Evolutionary conservation across 1,284 basidiomycete genomes (phyloP).

Genomic region (Trichosporon sp.): DNA sequence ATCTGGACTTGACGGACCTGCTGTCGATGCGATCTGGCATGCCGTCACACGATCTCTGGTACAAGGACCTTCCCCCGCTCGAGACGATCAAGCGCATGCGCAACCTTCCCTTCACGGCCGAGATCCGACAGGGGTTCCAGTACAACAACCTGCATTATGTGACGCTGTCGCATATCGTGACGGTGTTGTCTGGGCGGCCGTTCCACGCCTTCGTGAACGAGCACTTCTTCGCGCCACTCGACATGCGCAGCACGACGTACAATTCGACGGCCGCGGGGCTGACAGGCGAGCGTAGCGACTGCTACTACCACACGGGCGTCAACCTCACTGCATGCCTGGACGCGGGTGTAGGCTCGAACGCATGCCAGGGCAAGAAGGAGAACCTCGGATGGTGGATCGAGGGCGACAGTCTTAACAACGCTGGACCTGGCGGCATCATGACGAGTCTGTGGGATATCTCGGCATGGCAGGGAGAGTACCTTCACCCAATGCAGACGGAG

Average conservation of each 20-base stretch:
- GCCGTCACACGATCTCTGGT: slow-evolving; percentile 28
- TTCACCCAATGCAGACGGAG: background rate
- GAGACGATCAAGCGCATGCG: slow-evolving; percentile 11
- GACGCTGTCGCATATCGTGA: slow-evolving; percentile 25
- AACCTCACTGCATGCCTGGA: slow-evolving; percentile 13
- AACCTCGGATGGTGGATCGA: slow-evolving; percentile 24
- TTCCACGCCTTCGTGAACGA: slow-evolving; percentile 25
- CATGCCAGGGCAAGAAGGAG: slow-evolving; percentile 16
- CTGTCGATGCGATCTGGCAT: slow-evolving; percentile 31
- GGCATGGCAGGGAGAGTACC: background rate
- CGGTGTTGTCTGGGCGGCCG: slow-evolving; percentile 21
- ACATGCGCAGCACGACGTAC: slow-evolving; percentile 29
- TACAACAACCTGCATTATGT: slow-evolving; percentile 38
- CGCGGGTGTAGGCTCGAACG: background rate
- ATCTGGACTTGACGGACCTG: background rate
- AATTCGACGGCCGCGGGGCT: slow-evolving; percentile 6
- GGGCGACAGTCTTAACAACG: slow-evolving; percentile 16
- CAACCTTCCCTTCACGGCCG: slow-evolving; percentile 28
- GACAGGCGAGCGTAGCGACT: slow-evolving; percentile 15
- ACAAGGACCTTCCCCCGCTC: background rate
- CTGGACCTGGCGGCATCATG: slow-evolving; percentile 31
- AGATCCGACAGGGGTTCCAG: slow-evolving; percentile 30
- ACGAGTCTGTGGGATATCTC: slow-evolving; percentile 24
- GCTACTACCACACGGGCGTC: slow-evolving; percentile 13
- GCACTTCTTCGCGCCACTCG: slow-evolving; percentile 34